These are phyloP conservation scores for Coriolopsis trogii DNA, from an alignment of 1,284 basidiomycete genomes.

Conservation along the genomic window DNA sequence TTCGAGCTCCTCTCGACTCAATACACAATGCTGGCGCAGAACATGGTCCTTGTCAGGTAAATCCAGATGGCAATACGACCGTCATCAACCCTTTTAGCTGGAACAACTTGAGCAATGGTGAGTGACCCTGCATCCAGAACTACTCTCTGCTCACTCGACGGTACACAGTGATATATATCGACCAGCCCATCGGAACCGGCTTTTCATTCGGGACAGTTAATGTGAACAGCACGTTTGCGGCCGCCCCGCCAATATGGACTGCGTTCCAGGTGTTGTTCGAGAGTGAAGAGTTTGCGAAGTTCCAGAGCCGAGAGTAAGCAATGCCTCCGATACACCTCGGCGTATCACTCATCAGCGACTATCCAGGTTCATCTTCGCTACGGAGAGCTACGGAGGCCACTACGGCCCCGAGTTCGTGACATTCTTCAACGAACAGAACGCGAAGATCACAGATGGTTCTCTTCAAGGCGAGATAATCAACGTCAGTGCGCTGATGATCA, in stretches of 20 bases:
- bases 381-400: conserved; percentile 72
- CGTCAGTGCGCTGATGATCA: conserved; percentile 47
- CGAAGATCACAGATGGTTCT: conserved; percentile 48
- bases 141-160: neutral
- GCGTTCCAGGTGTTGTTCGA: conserved; percentile 72
- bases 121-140: neutral
- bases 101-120: conserved; percentile 73
- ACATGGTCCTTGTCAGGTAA: conserved; percentile 63
- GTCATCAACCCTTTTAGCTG: conserved; percentile 62
- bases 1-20: too few relatives aligned
- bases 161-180: conserved; percentile 67
- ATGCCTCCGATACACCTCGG: neutral
- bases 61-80: conserved; percentile 53
- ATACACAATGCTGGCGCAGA: conserved; percentile 38
- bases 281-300: conserved; percentile 60
- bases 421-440: conserved; percentile 69
- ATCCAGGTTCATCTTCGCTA: conserved; percentile 60
- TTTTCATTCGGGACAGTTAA: conserved; percentile 64
- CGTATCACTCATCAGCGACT: neutral
- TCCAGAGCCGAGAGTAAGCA: conserved; percentile 56
- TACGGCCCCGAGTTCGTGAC: conserved; percentile 68
- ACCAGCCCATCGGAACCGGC: conserved; percentile 74
- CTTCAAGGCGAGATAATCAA: conserved; percentile 39
- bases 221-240: conserved; percentile 55
- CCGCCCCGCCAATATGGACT: conserved; percentile 58